phyloP scores from a whole-genome alignment of 176 grass and related monocot species.

The Metroxylon sagu region DNA sequence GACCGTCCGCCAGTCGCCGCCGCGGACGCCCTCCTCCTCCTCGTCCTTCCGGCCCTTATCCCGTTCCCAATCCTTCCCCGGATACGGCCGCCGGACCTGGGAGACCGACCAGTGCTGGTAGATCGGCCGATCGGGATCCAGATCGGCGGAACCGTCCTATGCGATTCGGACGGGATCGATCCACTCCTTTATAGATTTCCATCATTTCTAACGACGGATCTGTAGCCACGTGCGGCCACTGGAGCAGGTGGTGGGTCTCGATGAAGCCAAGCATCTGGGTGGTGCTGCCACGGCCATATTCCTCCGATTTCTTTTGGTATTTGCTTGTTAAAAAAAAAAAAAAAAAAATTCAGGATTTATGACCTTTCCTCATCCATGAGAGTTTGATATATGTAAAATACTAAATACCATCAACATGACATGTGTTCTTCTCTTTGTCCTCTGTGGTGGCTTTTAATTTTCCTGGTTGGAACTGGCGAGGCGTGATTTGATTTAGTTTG shows the following conservation, averaged over 20 bases:
- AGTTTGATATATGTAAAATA: too few relatives aligned
- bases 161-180: neutral
- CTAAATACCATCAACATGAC: too few relatives aligned
- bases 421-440: too few relatives aligned
- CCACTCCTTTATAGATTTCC: too few relatives aligned
- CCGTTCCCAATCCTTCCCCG: conserved; percentile 32
- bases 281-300: neutral
- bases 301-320: neutral
- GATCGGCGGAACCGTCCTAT: neutral
- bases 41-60: conserved; percentile 1
- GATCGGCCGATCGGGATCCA: neutral
- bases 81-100: conserved; percentile 41
- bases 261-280: neutral
- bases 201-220: too few relatives aligned
- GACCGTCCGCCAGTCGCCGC: neutral
- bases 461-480: too few relatives aligned
- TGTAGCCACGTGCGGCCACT: too few relatives aligned
- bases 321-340: too few relatives aligned
- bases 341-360: conserved; percentile 8
- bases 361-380: neutral
- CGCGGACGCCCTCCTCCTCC: neutral
- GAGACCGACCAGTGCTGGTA: conserved; percentile 76
- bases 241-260: too few relatives aligned
- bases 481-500: too few relatives aligned
- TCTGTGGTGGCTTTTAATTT: too few relatives aligned